phyloP scores from a whole-genome alignment of 202 grass and related monocot genomes.

The Panicum hallii region DNA sequence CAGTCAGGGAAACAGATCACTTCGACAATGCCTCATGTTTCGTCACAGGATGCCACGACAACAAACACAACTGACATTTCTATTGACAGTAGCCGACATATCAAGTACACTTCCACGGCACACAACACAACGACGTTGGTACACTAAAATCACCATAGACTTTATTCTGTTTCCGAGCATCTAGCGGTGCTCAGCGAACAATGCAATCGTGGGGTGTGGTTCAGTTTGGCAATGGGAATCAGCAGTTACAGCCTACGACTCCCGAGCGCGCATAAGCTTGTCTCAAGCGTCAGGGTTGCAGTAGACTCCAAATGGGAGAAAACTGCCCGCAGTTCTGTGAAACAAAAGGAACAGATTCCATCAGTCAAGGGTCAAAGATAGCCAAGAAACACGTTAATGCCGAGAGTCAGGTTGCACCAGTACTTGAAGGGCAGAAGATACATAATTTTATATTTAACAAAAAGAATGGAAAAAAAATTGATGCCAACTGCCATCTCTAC shows the following conservation, averaged over 20 bases:
- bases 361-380: conserved; percentile 13
- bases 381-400: not conserved
- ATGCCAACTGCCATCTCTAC: not conserved
- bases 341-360: not conserved
- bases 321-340: conserved; percentile 19
- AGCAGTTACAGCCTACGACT: not conserved
- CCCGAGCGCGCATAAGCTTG: not conserved
- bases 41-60: conserved; percentile 1
- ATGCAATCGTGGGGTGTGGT: not conserved
- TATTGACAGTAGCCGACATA: conserved; percentile 7
- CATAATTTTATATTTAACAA: not conserved
- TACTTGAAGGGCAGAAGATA: not conserved
- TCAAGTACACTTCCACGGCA: not conserved
- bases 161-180: conserved; percentile 28
- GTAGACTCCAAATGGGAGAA: conserved; percentile 24
- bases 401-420: not conserved
- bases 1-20: not conserved
- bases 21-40: not conserved
- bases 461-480: not conserved
- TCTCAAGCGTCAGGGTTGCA: conserved; percentile 24
- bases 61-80: not conserved
- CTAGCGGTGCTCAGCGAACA: not conserved
- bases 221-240: not conserved
- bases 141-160: no score
- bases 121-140: not conserved